Evolutionary conservation across 1,284 basidiomycete species (phyloP).

Genomic region (Tilletia horrida): DNA sequence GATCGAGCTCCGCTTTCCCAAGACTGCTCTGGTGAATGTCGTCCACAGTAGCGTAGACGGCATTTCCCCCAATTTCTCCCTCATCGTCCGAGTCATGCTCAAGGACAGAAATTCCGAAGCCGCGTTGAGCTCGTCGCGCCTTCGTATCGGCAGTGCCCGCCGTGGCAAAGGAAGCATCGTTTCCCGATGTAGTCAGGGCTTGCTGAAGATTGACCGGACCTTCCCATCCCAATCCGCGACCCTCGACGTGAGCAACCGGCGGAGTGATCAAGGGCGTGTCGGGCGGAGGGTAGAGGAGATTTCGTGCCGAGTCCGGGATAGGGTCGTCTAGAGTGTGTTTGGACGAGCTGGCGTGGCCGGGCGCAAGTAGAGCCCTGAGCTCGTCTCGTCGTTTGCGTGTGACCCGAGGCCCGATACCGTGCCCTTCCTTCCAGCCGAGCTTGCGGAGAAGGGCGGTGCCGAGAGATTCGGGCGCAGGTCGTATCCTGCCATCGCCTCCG

Average conservation of each 20-base stretch:
- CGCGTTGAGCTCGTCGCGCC: slow-evolving; percentile 56
- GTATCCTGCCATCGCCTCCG: slow-evolving; percentile 55
- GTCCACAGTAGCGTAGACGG: slow-evolving; percentile 35
- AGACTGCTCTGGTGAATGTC: slow-evolving; percentile 26
- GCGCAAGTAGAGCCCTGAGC: slow-evolving; percentile 9
- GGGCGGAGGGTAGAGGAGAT: slow-evolving; percentile 75
- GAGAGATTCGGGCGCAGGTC: slow-evolving; percentile 14
- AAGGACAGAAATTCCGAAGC: slow-evolving; percentile 75
- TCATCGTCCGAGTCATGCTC: slow-evolving; percentile 75
- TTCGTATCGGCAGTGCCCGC: slow-evolving; percentile 61
- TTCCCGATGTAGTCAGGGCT: not conserved
- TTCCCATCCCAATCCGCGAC: slow-evolving; percentile 73
- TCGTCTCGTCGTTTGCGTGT: slow-evolving; percentile 16
- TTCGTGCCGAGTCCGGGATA: slow-evolving; percentile 27
- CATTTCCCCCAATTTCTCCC: slow-evolving; percentile 75
- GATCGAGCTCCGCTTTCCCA: not conserved
- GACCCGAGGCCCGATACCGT: slow-evolving; percentile 54
- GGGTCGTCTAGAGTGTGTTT: slow-evolving; percentile 34
- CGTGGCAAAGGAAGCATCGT: not conserved
- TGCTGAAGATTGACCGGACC: slow-evolving; percentile 65
- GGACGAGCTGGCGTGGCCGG: not conserved
- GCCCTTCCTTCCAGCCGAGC: slow-evolving; percentile 91
- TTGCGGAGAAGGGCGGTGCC: slow-evolving; percentile 69
- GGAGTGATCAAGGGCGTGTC: slow-evolving; percentile 69
- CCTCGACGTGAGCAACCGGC: slow-evolving; percentile 67